These are phyloP conservation scores for Parastagonospora avenae DNA, from an alignment of 2,329 filamentous ascomycete genomes.

Conservation along the genomic window DNA sequence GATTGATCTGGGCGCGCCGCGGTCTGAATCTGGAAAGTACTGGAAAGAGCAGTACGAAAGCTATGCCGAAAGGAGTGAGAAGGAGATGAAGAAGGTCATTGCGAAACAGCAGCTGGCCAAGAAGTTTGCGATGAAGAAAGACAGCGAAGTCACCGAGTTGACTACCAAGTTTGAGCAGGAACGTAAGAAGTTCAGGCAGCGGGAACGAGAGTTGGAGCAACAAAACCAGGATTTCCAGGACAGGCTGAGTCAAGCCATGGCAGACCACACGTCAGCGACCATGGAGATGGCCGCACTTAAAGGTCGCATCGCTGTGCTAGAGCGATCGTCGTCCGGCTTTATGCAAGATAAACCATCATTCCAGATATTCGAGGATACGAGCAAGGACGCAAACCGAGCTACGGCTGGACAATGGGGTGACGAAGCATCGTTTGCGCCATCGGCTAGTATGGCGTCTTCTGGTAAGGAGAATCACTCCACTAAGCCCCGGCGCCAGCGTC, in stretches of 20 bases:
- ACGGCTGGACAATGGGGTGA: constrained; percentile 9
- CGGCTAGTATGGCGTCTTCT: constrained; percentile 20
- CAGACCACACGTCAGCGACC: constrained; percentile 37
- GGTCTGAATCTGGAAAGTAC: constrained; percentile 75
- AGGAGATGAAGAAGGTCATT: constrained; percentile 77
- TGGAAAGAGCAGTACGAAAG: constrained; percentile 80
- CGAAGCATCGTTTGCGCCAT: constrained; percentile 21
- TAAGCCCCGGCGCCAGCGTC: constrained; percentile 26
- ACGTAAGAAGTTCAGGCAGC: constrained; percentile 65
- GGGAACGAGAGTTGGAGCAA: constrained; percentile 68
- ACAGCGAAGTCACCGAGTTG: constrained; percentile 70
- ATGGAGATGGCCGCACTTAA: constrained; percentile 44
- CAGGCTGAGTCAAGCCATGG: constrained; percentile 39
- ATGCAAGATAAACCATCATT: constrained; percentile 28
- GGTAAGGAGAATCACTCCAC: constrained; percentile 41
- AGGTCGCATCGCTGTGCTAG: constrained; percentile 34
- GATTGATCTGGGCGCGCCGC: constrained; percentile 73
- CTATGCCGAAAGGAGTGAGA: constrained; percentile 73
- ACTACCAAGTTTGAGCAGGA: constrained; percentile 70
- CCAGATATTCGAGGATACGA: constrained; percentile 39
- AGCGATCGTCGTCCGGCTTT: constrained; percentile 28
- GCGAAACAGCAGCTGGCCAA: constrained; percentile 81
- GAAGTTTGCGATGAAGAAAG: constrained; percentile 78
- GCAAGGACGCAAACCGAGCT: constrained; percentile 22
- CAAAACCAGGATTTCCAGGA: constrained; percentile 58